Evolutionary conservation across 1,284 basidiomycete genomes (phyloP).

Genomic region (Entoloma clypeatum): DNA sequence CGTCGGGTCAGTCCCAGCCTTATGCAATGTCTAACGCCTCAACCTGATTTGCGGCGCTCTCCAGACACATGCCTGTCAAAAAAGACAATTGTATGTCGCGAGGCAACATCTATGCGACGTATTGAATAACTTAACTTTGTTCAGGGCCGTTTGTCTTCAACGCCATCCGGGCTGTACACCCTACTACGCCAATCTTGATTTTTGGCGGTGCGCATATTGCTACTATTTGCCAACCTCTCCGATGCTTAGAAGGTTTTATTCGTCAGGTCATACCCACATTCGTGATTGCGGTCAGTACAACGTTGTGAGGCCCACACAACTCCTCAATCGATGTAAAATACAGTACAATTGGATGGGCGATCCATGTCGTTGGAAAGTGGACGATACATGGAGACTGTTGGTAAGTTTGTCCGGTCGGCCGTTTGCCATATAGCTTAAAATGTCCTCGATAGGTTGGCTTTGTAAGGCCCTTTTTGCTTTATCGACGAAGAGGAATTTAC

Average conservation of each 20-base stretch:
- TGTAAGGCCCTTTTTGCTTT: not conserved
- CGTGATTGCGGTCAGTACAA: conserved; percentile 62
- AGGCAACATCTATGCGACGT: too few species aligned
- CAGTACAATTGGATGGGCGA: conserved; percentile 57
- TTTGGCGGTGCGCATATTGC: conserved; percentile 56
- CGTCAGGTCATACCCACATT: conserved; percentile 68
- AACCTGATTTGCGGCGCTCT: conserved; percentile 1
- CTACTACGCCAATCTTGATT: conserved; percentile 72
- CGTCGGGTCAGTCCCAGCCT: conserved; percentile 49
- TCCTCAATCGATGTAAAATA: too few species aligned
- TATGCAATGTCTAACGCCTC: not conserved
- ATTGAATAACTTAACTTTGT: conserved; percentile 20
- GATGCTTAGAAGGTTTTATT: conserved; percentile 1
- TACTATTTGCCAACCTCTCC: not conserved
- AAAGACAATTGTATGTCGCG: conserved; percentile 50
- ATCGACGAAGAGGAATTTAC: too few species aligned
- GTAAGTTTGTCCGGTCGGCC: conserved; percentile 31
- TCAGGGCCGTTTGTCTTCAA: conserved; percentile 69
- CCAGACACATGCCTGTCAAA: conserved; percentile 67
- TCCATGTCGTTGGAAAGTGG: conserved; percentile 77
- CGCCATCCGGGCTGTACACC: conserved; percentile 70
- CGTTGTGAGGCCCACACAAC: not conserved
- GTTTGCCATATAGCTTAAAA: not conserved
- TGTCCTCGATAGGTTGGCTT: conserved; percentile 13
- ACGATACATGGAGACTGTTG: conserved; percentile 85